Base-by-base conservation (phyloP, 2,329 filamentous ascomycete genomes). In the Cytospora mali region DNA sequence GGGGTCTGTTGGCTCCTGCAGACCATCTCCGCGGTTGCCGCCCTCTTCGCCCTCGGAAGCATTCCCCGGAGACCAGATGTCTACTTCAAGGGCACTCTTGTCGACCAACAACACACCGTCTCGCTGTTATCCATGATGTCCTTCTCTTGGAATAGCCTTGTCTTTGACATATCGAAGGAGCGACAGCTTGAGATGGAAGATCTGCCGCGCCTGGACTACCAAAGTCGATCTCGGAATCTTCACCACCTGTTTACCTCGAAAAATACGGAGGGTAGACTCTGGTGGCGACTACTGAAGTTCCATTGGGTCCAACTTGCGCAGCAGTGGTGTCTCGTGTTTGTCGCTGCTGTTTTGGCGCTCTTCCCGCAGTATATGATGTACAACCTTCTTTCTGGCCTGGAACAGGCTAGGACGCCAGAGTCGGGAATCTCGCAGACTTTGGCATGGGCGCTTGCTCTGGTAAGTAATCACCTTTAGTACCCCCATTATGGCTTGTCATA, bases 331-430 rank as follows among this genome's bases (percentile, higher is more conserved):
- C 62, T 75, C 31, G 73, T 73, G 3, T 62, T 75, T 18, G 48
- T 73, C 18, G 69, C 72, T 28, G 69, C 73, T 10, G 62, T 71
- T 2, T 58, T 76, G 42, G 68, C 71, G 14, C 62, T 75, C 21
- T 72, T 75, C 29, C 73, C 74, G 0, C 73, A 76, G 58, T 71
- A 74, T 28, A 71, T 75, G 23, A 68, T 76, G 13, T 75, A 73
- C 66, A 70, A 73, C 62, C 73, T 76, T 50, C 66, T 76, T n/a
- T 70, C 72, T 53, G 69, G 68, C 25, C 69, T 76, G 21, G 72
- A 75, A 60, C 63, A 55, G 23, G 65, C 66, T 18, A 66, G 49
- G 61, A 62, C 29, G 52, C 68, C 63, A 10, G 59, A 48, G 23
- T 62, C 14, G 56, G 62, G 29, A 4, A 62, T 67, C n/a, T 71